Evolutionary conservation across 176 grass and related monocot species (phyloP).

Genomic region (Aechmea fasciata): DNA sequence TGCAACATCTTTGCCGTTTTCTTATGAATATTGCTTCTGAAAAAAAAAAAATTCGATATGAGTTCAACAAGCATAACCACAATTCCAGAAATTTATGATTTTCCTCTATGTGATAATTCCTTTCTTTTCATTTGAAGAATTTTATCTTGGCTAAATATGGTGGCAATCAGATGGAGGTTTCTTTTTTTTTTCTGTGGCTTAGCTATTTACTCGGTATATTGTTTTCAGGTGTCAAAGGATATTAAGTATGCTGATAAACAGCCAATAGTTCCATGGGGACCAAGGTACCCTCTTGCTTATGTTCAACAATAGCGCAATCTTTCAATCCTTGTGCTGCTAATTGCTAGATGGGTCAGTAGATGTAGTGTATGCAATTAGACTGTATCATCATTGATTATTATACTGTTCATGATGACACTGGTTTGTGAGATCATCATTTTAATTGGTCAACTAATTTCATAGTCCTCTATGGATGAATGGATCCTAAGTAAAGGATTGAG

Average conservation of each 20-base stretch:
- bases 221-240: slow-evolving; percentile 74
- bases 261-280: slow-evolving; percentile 78
- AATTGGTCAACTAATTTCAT: no score
- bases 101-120: no score
- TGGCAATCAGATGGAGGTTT: background rate
- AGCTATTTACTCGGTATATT: background rate
- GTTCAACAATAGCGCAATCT: background rate
- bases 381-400: background rate
- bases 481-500: no score
- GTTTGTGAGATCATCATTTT: no score
- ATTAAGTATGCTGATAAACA: slow-evolving; percentile 92
- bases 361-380: background rate
- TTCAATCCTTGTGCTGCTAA: background rate
- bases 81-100: no score
- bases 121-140: no score
- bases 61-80: no score
- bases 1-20: background rate
- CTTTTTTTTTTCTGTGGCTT: background rate
- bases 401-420: background rate
- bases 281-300: slow-evolving; percentile 44
- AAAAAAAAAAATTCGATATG: no score
- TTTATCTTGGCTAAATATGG: background rate
- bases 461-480: no score
- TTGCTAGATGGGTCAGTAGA: background rate
- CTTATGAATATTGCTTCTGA: background rate